Base-by-base conservation (phyloP, 192 early-diverging fungal species). In the Entomortierella chlamydospora region DNA sequence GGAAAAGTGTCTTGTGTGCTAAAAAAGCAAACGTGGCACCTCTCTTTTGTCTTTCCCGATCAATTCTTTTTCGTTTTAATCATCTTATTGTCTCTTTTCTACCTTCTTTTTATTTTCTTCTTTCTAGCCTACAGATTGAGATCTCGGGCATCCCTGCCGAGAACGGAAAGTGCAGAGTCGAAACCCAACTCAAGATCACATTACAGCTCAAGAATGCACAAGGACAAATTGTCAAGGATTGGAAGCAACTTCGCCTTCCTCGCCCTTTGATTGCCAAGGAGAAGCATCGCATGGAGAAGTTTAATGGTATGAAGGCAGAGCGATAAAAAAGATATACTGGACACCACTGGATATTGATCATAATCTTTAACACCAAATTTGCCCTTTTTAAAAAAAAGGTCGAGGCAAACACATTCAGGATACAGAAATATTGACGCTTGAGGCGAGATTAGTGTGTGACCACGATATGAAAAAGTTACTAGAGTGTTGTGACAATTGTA, bases 171-270 rank as follows among this genome's bases (percentile, higher is more conserved):
- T 93, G 90, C 31, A 82, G 93, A n/a, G 93, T 95, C 47, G 93
- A 95, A 72, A 95, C 94, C 39, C 94, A 94, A 81, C 92, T 93
- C 74, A 93, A 93, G 59, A 84, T 95, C 34, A 90, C 90, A 28
- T 62, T 95, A 61, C 89, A 91, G 63, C 82, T 95, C 34, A 85
- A 87, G 4, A 83, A 82, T 26, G 70, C 74, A 49, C 41, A 79
- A 43, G 91, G 91, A 61, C 85, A 88, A 56, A 85, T 83, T 22
- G 91, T 87, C 33, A 83, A 83, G 26, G 81, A 84, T 62, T 94
- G 91, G 90, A 87, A 92, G 51, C 93, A 94, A 53, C 74, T 95
- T 70, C 81, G 88, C 31, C 82, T 95, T 51, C 93, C 93, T 10
- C 93, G 91, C 59, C 70, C 85, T 28, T 74, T 93, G 23, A 89